Base-by-base conservation (phyloP, 2,329 filamentous ascomycete species). In the Pestalotiopsis sp. region DNA sequence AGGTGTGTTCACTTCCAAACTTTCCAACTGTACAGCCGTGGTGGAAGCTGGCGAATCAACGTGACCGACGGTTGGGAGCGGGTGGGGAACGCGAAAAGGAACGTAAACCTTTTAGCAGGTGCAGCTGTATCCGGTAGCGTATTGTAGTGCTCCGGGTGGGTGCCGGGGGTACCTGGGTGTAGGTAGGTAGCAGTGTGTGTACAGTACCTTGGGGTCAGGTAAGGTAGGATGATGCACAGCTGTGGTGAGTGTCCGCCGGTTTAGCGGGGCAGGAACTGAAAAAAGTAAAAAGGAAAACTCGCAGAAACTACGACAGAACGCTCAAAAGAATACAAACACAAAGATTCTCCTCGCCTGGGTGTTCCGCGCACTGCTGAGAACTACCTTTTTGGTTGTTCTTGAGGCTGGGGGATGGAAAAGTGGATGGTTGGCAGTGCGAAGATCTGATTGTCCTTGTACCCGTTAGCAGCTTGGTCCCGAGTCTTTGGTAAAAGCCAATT, bases 1-100 rank as follows among this genome's bases (percentile, higher is more conserved):
- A 31, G 45, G 61, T 64, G 61, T 64, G 61, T 45, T 64, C 61
- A 64, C 39, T 64, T 45, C 61, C 61, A 64, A 64, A 64, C 61
- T 64, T 64, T 64, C 61, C 25, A 36, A 39, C n/a, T 62, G 59
- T 62, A 27, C 38, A 64, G 20, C 61, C 61, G 14, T 36, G 25
- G 38, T 23, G 61, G 61, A 14, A 45, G 39, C 61, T 64, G 41
- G 38, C 61, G 61, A 64, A 64, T 64, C n/a, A 64, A 52, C 61
- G 36, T 7, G 38, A 17, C 49, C n/a, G 61, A 39, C 27, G 59
- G 20, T 17, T 17, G 61, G 9, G 12, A 45, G 61, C 20, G 61
- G 39, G 61, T 64, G 61, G 61, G 61, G 61, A 62, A 62, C 59
- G 59, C 31, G 59, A 62, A 20, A 62, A 62, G 36, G 59, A 39